A percentile compares a stretch with the other conserved stretches of the same genome.
Evolutionary conservation across 1,284 basidiomycete genomes (phyloP).

Genomic region (Fomitopsis pinicola): DNA sequence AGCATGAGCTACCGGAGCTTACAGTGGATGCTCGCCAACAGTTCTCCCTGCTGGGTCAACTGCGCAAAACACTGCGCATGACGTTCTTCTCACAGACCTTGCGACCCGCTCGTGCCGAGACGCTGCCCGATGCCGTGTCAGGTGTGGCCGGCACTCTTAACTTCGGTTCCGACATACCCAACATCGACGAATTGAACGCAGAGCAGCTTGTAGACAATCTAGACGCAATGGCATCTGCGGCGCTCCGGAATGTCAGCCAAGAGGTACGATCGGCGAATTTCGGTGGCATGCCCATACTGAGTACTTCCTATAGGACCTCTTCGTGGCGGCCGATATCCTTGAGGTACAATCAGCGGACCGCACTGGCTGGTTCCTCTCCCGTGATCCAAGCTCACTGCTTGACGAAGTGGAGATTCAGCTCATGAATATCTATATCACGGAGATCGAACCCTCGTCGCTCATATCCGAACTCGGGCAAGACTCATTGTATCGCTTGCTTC

Average conservation of each 20-base stretch:
- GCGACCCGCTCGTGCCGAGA: constrained; percentile 44
- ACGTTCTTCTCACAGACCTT: constrained; percentile 56
- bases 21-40: constrained; percentile 32
- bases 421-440: constrained; percentile 65
- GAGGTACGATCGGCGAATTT: constrained; percentile 43
- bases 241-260: constrained; percentile 68
- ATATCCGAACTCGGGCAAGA: constrained; percentile 68
- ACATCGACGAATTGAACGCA: constrained; percentile 61
- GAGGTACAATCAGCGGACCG: constrained; percentile 76
- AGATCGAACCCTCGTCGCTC: constrained; percentile 64
- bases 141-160: constrained; percentile 27
- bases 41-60: constrained; percentile 41
- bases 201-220: constrained; percentile 70
- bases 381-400: constrained; percentile 46
- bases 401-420: constrained; percentile 72
- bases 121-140: constrained; percentile 25
- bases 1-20: constrained; percentile 16
- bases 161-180: constrained; percentile 54
- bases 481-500: constrained; percentile 64
- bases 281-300: background rate
- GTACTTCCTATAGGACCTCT: constrained; percentile 48
- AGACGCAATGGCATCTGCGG: constrained; percentile 69
- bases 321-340: constrained; percentile 67
- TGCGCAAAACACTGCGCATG: constrained; percentile 36
- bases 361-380: constrained; percentile 67